phyloP scores from a whole-genome alignment of 2,329 filamentous ascomycete species.

The Claviceps maximensis region DNA sequence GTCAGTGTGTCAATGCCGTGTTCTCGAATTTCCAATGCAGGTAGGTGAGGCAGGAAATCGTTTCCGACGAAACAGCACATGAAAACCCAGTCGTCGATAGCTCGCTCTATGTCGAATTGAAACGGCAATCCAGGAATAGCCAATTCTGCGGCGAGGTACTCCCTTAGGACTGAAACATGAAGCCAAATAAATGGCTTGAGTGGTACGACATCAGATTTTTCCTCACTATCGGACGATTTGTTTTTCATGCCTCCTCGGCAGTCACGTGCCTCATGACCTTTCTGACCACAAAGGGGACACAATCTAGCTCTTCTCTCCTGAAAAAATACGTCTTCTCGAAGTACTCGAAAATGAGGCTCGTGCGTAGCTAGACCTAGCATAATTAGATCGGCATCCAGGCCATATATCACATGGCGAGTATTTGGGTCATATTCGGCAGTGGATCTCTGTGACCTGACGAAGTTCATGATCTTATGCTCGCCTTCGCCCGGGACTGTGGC shows the following conservation, averaged over 20 bases:
- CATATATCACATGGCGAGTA: conserved; percentile 95
- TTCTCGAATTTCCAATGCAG: conserved; percentile 93
- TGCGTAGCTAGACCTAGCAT: conserved; percentile 97
- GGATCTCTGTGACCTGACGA: conserved; percentile 82
- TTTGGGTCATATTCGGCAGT: conserved; percentile 91
- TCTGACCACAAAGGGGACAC: conserved; percentile 83
- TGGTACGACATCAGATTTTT: conserved; percentile 57
- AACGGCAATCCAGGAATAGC: conserved; percentile 73
- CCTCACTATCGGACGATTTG: conserved; percentile 66
- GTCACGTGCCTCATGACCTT: conserved; percentile 77
- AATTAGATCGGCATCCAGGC: conserved; percentile 93
- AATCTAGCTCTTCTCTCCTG: conserved; percentile 71
- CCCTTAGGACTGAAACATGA: conserved; percentile 78
- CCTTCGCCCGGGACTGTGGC: conserved; percentile 95
- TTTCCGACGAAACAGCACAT: conserved; percentile 99
- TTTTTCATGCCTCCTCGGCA: conserved; percentile 70
- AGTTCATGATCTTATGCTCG: conserved; percentile 99
- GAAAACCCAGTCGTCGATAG: conserved; percentile 96
- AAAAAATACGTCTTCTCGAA: conserved; percentile 93
- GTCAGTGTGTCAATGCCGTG: conserved; percentile 94
- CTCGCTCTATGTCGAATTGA: conserved; percentile 83
- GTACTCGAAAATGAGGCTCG: conserved; percentile 89
- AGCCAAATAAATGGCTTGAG: conserved; percentile 98
- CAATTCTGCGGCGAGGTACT: conserved; percentile 87
- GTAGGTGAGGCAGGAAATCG: conserved; percentile 92